These are phyloP conservation scores for Bigelowiella natans DNA, from an alignment of 78 protist species.

Conservation along the genomic window DNA sequence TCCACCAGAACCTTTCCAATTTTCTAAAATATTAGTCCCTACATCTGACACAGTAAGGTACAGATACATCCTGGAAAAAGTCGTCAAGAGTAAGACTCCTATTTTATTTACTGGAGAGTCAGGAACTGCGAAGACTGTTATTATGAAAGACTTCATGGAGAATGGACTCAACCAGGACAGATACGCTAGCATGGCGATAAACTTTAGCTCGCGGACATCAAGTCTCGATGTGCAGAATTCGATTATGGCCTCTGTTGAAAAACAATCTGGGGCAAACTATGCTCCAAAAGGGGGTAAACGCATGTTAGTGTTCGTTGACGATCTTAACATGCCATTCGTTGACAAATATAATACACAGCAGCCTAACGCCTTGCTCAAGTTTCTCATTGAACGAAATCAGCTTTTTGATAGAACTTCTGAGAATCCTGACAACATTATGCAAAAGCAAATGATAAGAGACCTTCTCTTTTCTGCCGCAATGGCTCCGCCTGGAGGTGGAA, in stretches of 20 bases:
- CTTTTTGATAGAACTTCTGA: constrained; percentile 58
- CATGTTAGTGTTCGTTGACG: constrained; percentile 62
- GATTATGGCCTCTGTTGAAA: constrained; percentile 59
- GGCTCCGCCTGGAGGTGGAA: constrained; percentile 66
- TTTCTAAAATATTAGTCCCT: constrained; percentile 63
- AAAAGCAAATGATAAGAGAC: constrained; percentile 36
- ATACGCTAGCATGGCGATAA: constrained; percentile 22
- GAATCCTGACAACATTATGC: neutral
- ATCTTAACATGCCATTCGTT: constrained; percentile 72
- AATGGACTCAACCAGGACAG: neutral
- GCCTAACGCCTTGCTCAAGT: constrained; percentile 60
- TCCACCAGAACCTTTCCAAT: constrained; percentile 44
- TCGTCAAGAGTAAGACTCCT: constrained; percentile 1
- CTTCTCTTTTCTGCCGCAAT: constrained; percentile 49
- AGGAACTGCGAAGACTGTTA: constrained; percentile 76
- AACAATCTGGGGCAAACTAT: constrained; percentile 55
- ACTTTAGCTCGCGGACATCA: constrained; percentile 55
- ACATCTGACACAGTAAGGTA: constrained; percentile 69
- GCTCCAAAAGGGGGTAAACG: constrained; percentile 62
- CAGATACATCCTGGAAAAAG: constrained; percentile 29
- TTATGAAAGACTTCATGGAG: constrained; percentile 39
- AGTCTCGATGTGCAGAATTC: constrained; percentile 44
- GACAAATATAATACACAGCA: constrained; percentile 70
- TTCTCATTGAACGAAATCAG: constrained; percentile 48
- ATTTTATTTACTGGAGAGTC: constrained; percentile 60